Evolutionary conservation across 805 yeast genomes (phyloP).

Genomic region (Cyberlindnera mississippiensis): DNA sequence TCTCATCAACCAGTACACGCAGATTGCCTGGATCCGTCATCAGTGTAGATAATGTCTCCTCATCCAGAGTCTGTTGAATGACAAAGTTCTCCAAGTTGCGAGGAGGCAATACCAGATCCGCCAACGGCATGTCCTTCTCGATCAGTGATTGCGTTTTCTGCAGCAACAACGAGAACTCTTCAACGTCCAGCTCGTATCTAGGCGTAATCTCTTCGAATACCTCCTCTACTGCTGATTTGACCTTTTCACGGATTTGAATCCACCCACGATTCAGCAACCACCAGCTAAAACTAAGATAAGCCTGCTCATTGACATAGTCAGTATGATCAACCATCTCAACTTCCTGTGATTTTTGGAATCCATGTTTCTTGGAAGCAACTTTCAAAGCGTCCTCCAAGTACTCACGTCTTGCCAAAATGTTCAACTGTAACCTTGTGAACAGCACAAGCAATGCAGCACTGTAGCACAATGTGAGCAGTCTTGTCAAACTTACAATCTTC

Average conservation of each 20-base stretch:
- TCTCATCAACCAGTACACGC: slow-evolving; percentile 38
- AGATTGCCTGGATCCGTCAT: slow-evolving; percentile 30
- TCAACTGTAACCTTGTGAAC: slow-evolving; percentile 80
- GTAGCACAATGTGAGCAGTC: slow-evolving; percentile 69
- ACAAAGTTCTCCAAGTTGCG: slow-evolving; percentile 48
- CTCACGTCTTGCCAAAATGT: slow-evolving; percentile 81
- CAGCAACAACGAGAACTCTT: slow-evolving; percentile 50
- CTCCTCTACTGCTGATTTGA: slow-evolving; percentile 52
- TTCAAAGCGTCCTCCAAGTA: slow-evolving; percentile 76
- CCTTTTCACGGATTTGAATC: slow-evolving; percentile 48
- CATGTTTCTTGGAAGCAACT: slow-evolving; percentile 51
- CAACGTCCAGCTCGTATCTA: slow-evolving; percentile 61
- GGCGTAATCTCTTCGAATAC: slow-evolving; percentile 67
- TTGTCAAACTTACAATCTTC: slow-evolving; percentile 67
- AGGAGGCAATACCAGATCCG: slow-evolving; percentile 47
- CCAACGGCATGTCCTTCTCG: slow-evolving; percentile 40
- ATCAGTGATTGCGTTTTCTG: slow-evolving; percentile 36
- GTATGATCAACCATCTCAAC: slow-evolving; percentile 24
- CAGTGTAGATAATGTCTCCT: slow-evolving; percentile 33
- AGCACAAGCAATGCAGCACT: slow-evolving; percentile 66
- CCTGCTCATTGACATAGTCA: slow-evolving; percentile 66
- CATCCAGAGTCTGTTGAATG: slow-evolving; percentile 48
- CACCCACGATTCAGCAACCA: slow-evolving; percentile 91
- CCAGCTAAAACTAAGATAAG: slow-evolving; percentile 86
- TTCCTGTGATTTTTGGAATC: slow-evolving; percentile 14